Conservation (phyloP, 768 basidiomycete species). For the Calocybe cyanea region DNA sequence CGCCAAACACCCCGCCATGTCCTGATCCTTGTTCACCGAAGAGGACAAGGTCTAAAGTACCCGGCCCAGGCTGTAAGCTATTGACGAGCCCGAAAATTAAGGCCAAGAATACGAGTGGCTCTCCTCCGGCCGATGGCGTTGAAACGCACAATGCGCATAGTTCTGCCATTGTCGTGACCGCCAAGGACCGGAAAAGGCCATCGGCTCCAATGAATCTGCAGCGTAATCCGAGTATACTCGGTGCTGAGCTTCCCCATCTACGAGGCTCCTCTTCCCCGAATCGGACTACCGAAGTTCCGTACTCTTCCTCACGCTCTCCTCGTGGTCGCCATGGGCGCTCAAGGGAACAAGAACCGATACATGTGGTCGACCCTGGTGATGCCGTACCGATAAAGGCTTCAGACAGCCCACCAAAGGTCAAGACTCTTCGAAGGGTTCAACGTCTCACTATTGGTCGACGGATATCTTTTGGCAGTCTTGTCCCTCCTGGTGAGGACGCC, state of each 20-base stretch:
- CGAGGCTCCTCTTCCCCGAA: conserved; percentile 13
- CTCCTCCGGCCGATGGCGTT: not conserved
- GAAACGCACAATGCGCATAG: not conserved
- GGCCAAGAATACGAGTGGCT: conserved; percentile 10
- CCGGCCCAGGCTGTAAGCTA: conserved; percentile 12
- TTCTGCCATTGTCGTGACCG: not conserved
- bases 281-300: conserved; percentile 11
- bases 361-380: conserved; percentile 7
- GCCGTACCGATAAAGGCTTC: conserved; percentile 9
- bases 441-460: conserved; percentile 45
- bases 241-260: conserved; percentile 55
- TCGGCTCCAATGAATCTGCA: conserved; percentile 45
- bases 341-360: conserved; percentile 3
- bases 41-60: conserved; percentile 19
- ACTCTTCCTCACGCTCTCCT: conserved; percentile 10
- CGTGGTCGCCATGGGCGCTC: conserved; percentile 8
- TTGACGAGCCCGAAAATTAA: conserved; percentile 21
- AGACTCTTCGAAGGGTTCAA: conserved; percentile 50
- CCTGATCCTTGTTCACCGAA: conserved; percentile 18
- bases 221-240: conserved; percentile 65
- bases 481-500: conserved; percentile 32
- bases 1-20: conserved; percentile 17
- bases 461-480: conserved; percentile 64
- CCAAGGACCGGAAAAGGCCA: conserved; percentile 13
- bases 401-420: conserved; percentile 25